Evolutionary conservation across 495 filamentous ascomycete genomes (phyloP), one percentile per base, ranked within the genome.

Genomic region (Collariella sp.): DNA sequence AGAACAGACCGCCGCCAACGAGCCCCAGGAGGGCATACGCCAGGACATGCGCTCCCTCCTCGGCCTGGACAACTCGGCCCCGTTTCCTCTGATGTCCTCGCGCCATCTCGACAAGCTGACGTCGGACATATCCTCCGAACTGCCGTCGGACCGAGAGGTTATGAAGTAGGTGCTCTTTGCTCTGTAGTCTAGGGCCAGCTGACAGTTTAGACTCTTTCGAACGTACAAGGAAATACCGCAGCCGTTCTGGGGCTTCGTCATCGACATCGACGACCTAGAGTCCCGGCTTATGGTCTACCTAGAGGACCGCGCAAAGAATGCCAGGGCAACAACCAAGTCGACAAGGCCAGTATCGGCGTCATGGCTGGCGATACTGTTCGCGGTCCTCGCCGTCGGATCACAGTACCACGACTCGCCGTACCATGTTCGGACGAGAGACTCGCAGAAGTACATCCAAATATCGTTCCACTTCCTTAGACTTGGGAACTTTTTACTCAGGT

Each of bases 51-150:
- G 89, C 35, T 87, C 87, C 5, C 84, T 91, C 24, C 76, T 93
- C 34, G 88, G 87, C 12, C 78, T 93, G 16, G 87, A 91, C 62
- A 89, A 89, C 56, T 86, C 89, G 52, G 86, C 87, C 23, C 88
- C 87, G 20, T 93, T 91, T 67, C 88, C 88, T 18, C 84, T 93
- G 55, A 88, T 88, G 76, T 87, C 85, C 10, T 74, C 82, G 1
- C 79, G 81, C 33, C 82, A 88, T 55, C 79, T 88, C 10, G 80
- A 81, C 62, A 81, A 81, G 24, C 76, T 91, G 1, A 83, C 84
- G 22, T 80, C 77, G 31, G 84, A 88, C n/a, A 80, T 93, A 52
- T 83, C 84, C 9, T 64, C 71, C 60, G 66, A 85, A 77, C 68
- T 89, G 71, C 75, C 74, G 39, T 72, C 79, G 42, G 83, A 86